Conservation (phyloP, 2,329 filamentous ascomycete genomes). For the Cercospora citrullina region DNA sequence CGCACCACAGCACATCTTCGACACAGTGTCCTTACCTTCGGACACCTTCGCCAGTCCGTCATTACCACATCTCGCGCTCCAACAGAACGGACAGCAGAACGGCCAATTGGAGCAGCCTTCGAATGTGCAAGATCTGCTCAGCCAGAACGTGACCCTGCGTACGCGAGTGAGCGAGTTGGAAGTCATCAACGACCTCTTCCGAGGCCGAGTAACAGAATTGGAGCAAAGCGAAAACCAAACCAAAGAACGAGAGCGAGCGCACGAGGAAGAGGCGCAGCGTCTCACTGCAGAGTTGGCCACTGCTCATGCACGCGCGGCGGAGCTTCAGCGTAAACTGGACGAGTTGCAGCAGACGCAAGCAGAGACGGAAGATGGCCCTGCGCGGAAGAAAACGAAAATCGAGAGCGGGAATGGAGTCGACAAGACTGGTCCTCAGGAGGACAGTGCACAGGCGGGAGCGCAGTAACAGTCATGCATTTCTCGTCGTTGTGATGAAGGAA, state of each 20-base stretch:
- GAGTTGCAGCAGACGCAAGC: constrained; percentile 21
- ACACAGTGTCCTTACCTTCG: constrained; percentile 65
- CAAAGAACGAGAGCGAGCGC: constrained; percentile 60
- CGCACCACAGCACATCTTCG: constrained; percentile 76
- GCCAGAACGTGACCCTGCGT: constrained; percentile 82
- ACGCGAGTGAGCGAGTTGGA: constrained; percentile 94
- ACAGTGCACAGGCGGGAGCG: constrained; percentile 14
- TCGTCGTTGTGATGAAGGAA: not conserved
- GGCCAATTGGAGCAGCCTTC: constrained; percentile 55
- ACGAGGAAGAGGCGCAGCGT: constrained; percentile 58
- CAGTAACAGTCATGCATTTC: constrained; percentile 4
- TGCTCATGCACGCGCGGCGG: constrained; percentile 22
- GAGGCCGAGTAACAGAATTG: constrained; percentile 67
- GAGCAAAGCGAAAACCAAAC: constrained; percentile 74
- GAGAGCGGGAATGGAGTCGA: constrained; percentile 17
- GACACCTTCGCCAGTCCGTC: constrained; percentile 64
- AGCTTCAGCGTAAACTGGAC: constrained; percentile 24
- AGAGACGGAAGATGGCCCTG: constrained; percentile 17
- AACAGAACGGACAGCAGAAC: constrained; percentile 59
- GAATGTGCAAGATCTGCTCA: constrained; percentile 73
- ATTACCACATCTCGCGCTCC: constrained; percentile 46
- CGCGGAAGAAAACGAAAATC: constrained; percentile 26
- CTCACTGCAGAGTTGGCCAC: constrained; percentile 62
- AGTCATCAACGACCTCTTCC: constrained; percentile 77
- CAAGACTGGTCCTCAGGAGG: not conserved